These are phyloP conservation scores for Coemansia biformis DNA, from an alignment of 192 early-diverging fungal species.

Conservation along the genomic window DNA sequence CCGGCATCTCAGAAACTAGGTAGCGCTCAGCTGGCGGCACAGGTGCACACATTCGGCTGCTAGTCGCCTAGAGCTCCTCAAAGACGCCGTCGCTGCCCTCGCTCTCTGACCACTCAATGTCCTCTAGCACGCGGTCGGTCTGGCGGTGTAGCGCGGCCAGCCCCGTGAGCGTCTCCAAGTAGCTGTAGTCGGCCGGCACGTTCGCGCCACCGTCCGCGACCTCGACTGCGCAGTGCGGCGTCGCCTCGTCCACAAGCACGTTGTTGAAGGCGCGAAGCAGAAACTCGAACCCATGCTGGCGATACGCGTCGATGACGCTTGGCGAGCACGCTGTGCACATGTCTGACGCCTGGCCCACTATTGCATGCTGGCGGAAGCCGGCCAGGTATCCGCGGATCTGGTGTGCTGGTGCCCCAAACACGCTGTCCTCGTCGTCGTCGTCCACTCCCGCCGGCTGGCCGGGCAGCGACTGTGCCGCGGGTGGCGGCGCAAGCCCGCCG, in stretches of 20 bases:
- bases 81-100: constrained; percentile 37
- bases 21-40: too few relatives aligned
- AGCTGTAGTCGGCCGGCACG: constrained; percentile 52
- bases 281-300: constrained; percentile 66
- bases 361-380: constrained; percentile 77
- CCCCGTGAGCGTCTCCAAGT: constrained; percentile 84
- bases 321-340: constrained; percentile 89
- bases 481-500: constrained; percentile 17
- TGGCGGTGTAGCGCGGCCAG: constrained; percentile 72
- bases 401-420: constrained; percentile 84
- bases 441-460: neutral
- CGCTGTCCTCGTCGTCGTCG: constrained; percentile 22
- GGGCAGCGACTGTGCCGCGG: neutral
- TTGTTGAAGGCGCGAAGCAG: constrained; percentile 65
- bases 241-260: constrained; percentile 22
- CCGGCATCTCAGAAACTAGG: too few relatives aligned
- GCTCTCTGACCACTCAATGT: constrained; percentile 74
- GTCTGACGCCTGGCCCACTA: constrained; percentile 79
- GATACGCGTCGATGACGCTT: constrained; percentile 57
- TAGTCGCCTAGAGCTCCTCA: constrained; percentile 13
- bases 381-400: constrained; percentile 91
- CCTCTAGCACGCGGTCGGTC: constrained; percentile 63
- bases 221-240: constrained; percentile 20
- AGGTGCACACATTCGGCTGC: too few relatives aligned
- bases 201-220: constrained; percentile 1